These are phyloP conservation scores for Pestalotiopsis sp. DNA, from an alignment of 2,329 filamentous ascomycete species.

Conservation along the genomic window DNA sequence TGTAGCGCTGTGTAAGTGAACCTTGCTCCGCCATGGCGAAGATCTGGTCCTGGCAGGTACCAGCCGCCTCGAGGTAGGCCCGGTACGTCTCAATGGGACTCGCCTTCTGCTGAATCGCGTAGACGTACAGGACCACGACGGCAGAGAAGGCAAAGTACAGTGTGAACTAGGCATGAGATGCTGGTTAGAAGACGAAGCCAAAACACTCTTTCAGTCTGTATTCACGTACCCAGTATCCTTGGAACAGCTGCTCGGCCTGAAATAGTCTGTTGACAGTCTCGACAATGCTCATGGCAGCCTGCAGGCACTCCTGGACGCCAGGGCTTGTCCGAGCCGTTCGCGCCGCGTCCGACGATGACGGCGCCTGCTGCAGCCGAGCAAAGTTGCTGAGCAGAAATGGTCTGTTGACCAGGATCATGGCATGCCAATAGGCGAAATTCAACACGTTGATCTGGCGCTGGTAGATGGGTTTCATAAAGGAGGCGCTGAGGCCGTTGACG, in stretches of 20 bases:
- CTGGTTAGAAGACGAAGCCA: not conserved
- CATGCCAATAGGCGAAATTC: constrained; percentile 36
- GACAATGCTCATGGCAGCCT: constrained; percentile 41
- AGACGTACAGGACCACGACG: constrained; percentile 30
- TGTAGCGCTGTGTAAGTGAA: constrained; percentile 27
- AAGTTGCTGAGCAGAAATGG: constrained; percentile 34
- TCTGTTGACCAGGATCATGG: constrained; percentile 33
- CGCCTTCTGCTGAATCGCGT: constrained; percentile 24
- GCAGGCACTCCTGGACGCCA: constrained; percentile 34
- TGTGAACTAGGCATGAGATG: constrained; percentile 4
- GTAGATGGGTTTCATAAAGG: constrained; percentile 49
- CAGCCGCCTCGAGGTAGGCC: constrained; percentile 22
- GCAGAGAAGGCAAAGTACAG: constrained; percentile 33
- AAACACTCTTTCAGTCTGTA: not conserved
- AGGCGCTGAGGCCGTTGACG: constrained; percentile 41
- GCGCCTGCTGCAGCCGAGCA: constrained; percentile 20
- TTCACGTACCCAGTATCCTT: constrained; percentile 41
- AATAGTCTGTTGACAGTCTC: constrained; percentile 41
- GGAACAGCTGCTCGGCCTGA: constrained; percentile 37
- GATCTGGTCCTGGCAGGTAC: constrained; percentile 24
- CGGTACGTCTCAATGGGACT: constrained; percentile 13
- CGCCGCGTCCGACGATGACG: constrained; percentile 16
- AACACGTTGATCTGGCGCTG: constrained; percentile 42
- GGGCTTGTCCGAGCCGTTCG: constrained; percentile 18
- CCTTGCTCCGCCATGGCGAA: constrained; percentile 21